These are phyloP conservation scores for Otatea glauca DNA, from an alignment of 176 grass and related monocot genomes.

Conservation along the genomic window DNA sequence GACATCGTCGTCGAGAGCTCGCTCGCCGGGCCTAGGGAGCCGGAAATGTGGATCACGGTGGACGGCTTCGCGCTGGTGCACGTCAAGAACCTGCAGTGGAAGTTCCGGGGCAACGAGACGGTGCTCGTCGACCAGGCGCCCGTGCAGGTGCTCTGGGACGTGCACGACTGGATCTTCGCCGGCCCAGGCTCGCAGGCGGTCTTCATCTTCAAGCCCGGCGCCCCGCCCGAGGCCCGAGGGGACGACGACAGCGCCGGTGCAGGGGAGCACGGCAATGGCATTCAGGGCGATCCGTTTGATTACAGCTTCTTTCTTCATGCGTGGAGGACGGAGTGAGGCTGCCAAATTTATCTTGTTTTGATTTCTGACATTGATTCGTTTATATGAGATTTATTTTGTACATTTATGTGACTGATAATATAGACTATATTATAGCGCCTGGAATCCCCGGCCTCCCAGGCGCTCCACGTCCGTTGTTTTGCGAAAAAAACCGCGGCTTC, in stretches of 20 bases:
- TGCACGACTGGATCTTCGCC: conserved; percentile 88
- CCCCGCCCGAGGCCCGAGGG: conserved; percentile 2
- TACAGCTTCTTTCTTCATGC: conserved; percentile 91
- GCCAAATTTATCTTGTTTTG: not conserved
- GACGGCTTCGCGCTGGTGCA: conserved; percentile 72
- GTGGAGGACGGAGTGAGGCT: conserved; percentile 79
- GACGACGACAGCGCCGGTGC: not conserved
- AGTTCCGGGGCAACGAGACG: conserved; percentile 81
- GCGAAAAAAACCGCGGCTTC: too few species aligned
- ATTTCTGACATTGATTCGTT: not conserved
- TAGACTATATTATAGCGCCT: too few species aligned
- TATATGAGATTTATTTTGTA: conserved; percentile 7
- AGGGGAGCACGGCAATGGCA: conserved; percentile 25
- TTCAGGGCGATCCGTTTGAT: conserved; percentile 41
- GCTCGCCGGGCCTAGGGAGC: conserved; percentile 56
- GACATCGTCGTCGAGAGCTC: conserved; percentile 77
- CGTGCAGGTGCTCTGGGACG: conserved; percentile 88
- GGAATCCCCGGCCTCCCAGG: too few species aligned
- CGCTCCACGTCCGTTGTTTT: too few species aligned
- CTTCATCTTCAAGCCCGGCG: conserved; percentile 76
- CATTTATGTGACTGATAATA: not conserved
- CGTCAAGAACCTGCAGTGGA: conserved; percentile 81
- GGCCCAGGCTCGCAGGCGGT: conserved; percentile 55
- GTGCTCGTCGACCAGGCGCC: conserved; percentile 68
- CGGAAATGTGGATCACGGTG: conserved; percentile 77